A percentile compares a stretch with the other conserved stretches of the same genome.
Conservation (phyloP, 257 asterid genomes). For the Scutellaria minor region DNA sequence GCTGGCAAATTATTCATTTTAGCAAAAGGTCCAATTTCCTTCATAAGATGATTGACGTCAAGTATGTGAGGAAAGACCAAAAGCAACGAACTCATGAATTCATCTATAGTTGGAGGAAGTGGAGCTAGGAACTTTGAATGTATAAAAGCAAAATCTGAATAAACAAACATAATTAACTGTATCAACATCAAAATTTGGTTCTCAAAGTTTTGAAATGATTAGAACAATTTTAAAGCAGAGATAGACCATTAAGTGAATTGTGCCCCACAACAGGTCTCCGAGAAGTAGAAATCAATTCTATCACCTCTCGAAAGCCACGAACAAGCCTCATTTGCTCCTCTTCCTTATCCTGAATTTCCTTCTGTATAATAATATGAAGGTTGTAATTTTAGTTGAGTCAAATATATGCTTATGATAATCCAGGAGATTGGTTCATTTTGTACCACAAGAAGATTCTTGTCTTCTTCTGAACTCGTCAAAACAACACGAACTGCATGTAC, state of each 20-base stretch:
- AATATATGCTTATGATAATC: conserved; percentile 23
- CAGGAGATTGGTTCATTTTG: conserved; percentile 23
- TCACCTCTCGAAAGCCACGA: conserved; percentile 88
- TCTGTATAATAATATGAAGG: conserved; percentile 48
- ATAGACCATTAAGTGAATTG: conserved; percentile 79
- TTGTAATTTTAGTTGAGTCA: conserved; percentile 27
- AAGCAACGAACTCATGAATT: conserved; percentile 63
- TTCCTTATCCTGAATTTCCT: conserved; percentile 67
- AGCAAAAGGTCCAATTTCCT: conserved; percentile 58
- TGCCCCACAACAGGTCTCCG: conserved; percentile 81
- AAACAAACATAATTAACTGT: conserved; percentile 25
- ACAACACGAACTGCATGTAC: conserved; percentile 71
- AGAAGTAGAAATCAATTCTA: conserved; percentile 82
- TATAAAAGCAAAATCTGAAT: conserved; percentile 77
- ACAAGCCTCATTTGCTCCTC: conserved; percentile 56
- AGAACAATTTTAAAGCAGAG: conserved; percentile 34
- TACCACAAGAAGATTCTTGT: conserved; percentile 74
- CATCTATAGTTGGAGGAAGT: conserved; percentile 70
- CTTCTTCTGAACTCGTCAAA: conserved; percentile 78
- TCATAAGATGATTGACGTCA: conserved; percentile 80
- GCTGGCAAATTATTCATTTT: conserved; percentile 59
- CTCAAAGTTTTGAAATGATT: conserved; percentile 26
- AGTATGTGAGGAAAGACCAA: conserved; percentile 60
- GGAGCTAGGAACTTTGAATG: conserved; percentile 79
- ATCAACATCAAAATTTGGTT: conserved; percentile 31